A percentile compares a stretch with the other conserved stretches of the same genome.
phyloP scores from a whole-genome alignment of 2,329 filamentous ascomycete species.

The Fusarium secorum region DNA sequence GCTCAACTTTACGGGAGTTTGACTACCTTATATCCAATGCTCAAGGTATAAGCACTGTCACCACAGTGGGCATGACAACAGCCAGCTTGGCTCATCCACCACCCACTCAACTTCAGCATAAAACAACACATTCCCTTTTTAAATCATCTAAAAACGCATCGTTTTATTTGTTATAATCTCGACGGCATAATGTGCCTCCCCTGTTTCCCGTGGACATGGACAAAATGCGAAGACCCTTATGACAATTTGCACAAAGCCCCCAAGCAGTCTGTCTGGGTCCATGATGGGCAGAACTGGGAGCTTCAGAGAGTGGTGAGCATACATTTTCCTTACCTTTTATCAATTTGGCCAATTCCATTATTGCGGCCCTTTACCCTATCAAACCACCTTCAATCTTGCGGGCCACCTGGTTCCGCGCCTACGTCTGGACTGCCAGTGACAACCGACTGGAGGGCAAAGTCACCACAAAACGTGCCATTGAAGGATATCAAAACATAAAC shows the following conservation, averaged over 20 bases:
- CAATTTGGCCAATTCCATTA: background rate
- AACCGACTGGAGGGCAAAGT: background rate
- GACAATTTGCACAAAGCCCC: constrained; percentile 49
- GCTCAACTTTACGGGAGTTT: background rate
- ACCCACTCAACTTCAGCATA: background rate
- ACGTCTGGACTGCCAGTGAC: constrained; percentile 10
- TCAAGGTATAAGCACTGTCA: background rate
- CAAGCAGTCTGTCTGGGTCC: constrained; percentile 54
- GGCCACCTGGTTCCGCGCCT: background rate
- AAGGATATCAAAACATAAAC: background rate
- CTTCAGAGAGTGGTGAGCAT: constrained; percentile 52
- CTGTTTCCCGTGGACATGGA: constrained; percentile 61
- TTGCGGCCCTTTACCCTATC: background rate
- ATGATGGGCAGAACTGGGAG: constrained; percentile 48
- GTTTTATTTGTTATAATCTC: fast-evolving
- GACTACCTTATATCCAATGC: background rate
- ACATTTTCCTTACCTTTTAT: background rate
- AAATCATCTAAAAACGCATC: background rate
- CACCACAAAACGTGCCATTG: background rate
- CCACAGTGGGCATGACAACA: background rate
- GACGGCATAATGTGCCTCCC: constrained; percentile 58
- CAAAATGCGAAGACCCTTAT: constrained; percentile 54
- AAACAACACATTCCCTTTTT: background rate
- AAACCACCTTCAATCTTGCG: background rate
- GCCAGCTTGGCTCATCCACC: background rate